These are phyloP conservation scores for Fistulifera pelliculosa DNA, from an alignment of 108 stramenopile species.

Conservation along the genomic window DNA sequence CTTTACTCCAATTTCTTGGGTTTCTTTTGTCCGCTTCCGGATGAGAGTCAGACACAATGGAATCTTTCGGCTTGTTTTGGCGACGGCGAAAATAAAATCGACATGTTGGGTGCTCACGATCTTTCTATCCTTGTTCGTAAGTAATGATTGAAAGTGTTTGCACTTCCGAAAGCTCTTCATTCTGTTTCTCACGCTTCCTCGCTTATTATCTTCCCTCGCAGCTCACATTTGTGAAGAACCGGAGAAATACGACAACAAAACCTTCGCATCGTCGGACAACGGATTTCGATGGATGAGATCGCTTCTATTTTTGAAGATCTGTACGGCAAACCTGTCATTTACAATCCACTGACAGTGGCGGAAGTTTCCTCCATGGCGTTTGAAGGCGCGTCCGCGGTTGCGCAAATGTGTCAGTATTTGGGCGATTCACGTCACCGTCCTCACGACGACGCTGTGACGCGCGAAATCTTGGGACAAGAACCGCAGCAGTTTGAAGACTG, in stretches of 20 bases:
- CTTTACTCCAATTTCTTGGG: slow-evolving; percentile 46
- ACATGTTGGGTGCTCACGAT: slow-evolving; percentile 42
- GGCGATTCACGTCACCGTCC: slow-evolving; percentile 8
- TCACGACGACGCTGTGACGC: slow-evolving; percentile 33
- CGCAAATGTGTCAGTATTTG: slow-evolving; percentile 59
- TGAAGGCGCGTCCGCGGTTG: slow-evolving; percentile 30
- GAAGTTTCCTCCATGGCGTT: slow-evolving; percentile 38
- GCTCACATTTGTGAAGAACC: slow-evolving; percentile 20
- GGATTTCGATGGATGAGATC: slow-evolving; percentile 45
- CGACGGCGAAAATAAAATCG: slow-evolving; percentile 24
- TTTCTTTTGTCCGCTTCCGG: slow-evolving; percentile 40
- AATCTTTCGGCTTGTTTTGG: slow-evolving; percentile 40
- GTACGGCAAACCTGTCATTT: slow-evolving; percentile 60
- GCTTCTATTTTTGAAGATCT: slow-evolving; percentile 39
- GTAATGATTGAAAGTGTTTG: neutral
- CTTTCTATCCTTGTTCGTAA: slow-evolving; percentile 34
- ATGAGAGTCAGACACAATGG: slow-evolving; percentile 39
- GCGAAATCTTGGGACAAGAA: slow-evolving; percentile 6
- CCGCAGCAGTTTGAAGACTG: slow-evolving; percentile 40
- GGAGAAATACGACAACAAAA: slow-evolving; percentile 24
- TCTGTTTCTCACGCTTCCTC: neutral
- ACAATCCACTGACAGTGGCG: slow-evolving; percentile 38
- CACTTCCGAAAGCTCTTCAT: neutral
- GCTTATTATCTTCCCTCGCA: slow-evolving; percentile 6
- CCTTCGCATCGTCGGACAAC: slow-evolving; percentile 27